A percentile compares a stretch with the other conserved stretches of the same genome.
These are phyloP conservation scores for Acanthamoeba healyi DNA, from an alignment of 208 protist genomes.

Conservation along the genomic window DNA sequence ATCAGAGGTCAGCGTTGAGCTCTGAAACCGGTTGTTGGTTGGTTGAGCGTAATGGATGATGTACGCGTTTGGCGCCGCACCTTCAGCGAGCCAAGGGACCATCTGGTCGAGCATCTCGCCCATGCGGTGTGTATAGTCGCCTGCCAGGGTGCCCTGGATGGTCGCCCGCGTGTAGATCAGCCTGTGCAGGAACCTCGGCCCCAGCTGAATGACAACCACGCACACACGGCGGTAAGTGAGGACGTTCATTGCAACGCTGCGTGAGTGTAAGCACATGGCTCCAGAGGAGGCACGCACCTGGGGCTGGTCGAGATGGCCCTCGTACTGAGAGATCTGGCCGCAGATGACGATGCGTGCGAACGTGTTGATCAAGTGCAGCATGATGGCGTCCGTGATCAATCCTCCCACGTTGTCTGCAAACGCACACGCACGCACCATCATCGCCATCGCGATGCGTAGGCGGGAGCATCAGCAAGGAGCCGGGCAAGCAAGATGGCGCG, in stretches of 20 bases:
- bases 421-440: too few species aligned
- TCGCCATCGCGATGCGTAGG: too few species aligned
- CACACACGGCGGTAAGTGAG: too few species aligned
- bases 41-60: too few species aligned
- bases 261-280: too few species aligned
- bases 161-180: conserved; percentile 68
- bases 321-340: conserved; percentile 75
- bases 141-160: conserved; percentile 52
- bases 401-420: conserved; percentile 90
- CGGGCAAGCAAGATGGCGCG: too few species aligned
- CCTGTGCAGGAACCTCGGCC: conserved; percentile 39
- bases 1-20: too few species aligned
- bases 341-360: conserved; percentile 79
- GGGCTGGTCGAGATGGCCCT: conserved; percentile 26
- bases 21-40: too few species aligned
- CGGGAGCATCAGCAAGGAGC: too few species aligned
- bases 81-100: conserved; percentile 42
- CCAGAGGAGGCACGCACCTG: not conserved
- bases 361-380: conserved; percentile 68
- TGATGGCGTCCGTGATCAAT: conserved; percentile 51
- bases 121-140: conserved; percentile 36
- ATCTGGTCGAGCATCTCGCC: conserved; percentile 54
- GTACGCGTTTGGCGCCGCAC: too few species aligned
- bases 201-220: too few species aligned
- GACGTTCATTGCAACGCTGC: too few species aligned